Evolutionary conservation across 2,329 filamentous ascomycete species (phyloP).

Genomic region (Fusarium buharicum): DNA sequence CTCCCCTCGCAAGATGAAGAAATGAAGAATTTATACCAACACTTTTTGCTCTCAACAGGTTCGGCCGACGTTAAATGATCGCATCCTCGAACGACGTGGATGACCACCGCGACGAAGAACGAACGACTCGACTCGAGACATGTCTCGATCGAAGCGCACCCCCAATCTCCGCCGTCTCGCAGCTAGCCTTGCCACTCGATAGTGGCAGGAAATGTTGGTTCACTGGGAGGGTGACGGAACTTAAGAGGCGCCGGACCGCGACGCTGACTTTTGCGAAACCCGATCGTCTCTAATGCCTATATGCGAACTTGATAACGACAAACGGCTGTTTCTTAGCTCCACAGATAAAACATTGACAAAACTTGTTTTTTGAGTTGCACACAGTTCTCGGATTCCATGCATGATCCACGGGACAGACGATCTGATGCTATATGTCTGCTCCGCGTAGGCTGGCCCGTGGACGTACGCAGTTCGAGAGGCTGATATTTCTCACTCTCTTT

Average conservation of each 20-base stretch:
- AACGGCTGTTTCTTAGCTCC: constrained; percentile 57
- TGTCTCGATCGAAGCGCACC: constrained; percentile 41
- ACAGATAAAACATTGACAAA: constrained; percentile 53
- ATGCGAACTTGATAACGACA: constrained; percentile 55
- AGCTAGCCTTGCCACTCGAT: constrained; percentile 44
- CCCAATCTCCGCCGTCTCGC: constrained; percentile 45
- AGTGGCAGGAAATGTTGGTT: constrained; percentile 47
- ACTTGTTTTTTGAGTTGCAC: constrained; percentile 46
- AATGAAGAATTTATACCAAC: constrained; percentile 66
- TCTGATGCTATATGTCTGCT: constrained; percentile 28
- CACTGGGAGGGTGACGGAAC: constrained; percentile 44
- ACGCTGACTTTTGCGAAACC: constrained; percentile 47
- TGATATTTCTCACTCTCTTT: constrained; percentile 33
- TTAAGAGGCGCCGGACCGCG: constrained; percentile 42
- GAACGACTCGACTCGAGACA: constrained; percentile 41
- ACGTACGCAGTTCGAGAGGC: constrained; percentile 32
- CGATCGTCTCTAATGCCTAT: constrained; percentile 53
- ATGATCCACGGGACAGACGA: constrained; percentile 37
- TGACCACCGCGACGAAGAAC: constrained; percentile 38
- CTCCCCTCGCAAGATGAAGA: constrained; percentile 40
- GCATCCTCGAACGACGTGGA: constrained; percentile 43
- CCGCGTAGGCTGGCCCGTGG: constrained; percentile 42
- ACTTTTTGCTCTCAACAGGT: constrained; percentile 78
- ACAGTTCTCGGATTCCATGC: constrained; percentile 38
- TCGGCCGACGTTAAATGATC: constrained; percentile 85